phyloP scores from a whole-genome alignment of 2,329 filamentous ascomycete species.

The Alternaria viburni region DNA sequence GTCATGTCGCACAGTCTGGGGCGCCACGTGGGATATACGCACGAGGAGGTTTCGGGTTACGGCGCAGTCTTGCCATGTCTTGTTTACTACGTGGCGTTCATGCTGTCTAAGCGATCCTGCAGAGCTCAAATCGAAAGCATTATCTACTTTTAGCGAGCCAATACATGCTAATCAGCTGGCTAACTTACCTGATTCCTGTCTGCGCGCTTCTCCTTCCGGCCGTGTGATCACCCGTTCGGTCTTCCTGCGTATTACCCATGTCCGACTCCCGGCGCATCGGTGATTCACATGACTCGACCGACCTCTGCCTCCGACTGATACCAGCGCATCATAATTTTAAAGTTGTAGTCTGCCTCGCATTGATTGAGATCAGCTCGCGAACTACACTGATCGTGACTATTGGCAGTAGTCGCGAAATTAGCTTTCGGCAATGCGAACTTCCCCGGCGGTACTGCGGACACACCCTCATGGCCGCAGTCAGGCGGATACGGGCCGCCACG shows the following conservation, averaged over 20 bases:
- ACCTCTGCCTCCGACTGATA: neutral
- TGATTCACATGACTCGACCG: neutral
- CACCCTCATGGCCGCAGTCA: constrained; percentile 1
- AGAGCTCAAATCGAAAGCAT: neutral
- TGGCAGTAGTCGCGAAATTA: neutral
- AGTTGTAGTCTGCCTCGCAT: neutral
- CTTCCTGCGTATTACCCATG: neutral
- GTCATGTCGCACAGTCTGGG: neutral
- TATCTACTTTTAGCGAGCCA: neutral
- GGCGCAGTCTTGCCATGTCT: neutral
- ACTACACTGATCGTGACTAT: neutral
- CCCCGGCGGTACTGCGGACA: constrained; percentile 2
- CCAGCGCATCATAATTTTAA: neutral
- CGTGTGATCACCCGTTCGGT: neutral
- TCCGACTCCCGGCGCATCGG: neutral
- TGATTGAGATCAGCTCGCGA: constrained; percentile 1
- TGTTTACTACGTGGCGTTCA: neutral
- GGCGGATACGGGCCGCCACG: constrained; percentile 2
- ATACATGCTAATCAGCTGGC: neutral
- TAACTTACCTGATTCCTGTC: neutral
- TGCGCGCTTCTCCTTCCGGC: neutral
- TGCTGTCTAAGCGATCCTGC: neutral
- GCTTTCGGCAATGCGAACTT: neutral
- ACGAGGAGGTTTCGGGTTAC: neutral
- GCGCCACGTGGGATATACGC: neutral